Evolutionary conservation across 2,329 filamentous ascomycete genomes (phyloP), one percentile per base, ranked within the genome.

Genomic region (Trichoderma simmonsii): DNA sequence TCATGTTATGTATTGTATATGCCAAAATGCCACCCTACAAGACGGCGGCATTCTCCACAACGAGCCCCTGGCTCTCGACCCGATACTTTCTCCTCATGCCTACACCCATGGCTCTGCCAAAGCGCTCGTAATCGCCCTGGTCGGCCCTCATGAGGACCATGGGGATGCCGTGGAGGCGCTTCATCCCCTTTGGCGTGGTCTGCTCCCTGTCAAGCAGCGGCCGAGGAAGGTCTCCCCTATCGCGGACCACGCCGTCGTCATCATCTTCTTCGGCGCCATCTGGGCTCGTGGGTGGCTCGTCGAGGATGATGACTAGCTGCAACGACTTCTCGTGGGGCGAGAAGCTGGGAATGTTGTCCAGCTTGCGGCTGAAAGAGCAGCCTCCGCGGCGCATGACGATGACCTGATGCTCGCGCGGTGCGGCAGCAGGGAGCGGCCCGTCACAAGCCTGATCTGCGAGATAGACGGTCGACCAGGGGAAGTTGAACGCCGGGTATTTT

Each of bases 111-210:
- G 92, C 90, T 59, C 84, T 82, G 56, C 82, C 85, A 36, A 98
- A 84, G 71, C 90, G 81, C 32, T 87, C 85, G 76, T 94, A 92
- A 39, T 82, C 80, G 14, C 80, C 81, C 54, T 90, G 85, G 0
- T 91, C 91, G 0, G 93, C 94, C 0, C 89, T 89, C 24, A 97
- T 88, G 88, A 98, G 93, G 51, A 97, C 86, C 88, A 98, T 90
- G 14, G 93, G 89, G 48, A 98, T 91, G 3, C 91, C 91, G 77
- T 94, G 86, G 56, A 90, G 87, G 12, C 94, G 84, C 68, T 87
- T 85, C 66, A 94, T 84, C 0, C 94, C 94, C 4, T 85, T 87
- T 0, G 91, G 89, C 2, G 92, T 94, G 63, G 85, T 82, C 83
- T 98, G 95, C 65, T 85, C 83, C 74, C 91, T 87, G 66, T 97